Evolutionary conservation across 306 rosid genomes (phyloP), one percentile per base, ranked within the genome.

Genomic region (Phaseolus lunatus): DNA sequence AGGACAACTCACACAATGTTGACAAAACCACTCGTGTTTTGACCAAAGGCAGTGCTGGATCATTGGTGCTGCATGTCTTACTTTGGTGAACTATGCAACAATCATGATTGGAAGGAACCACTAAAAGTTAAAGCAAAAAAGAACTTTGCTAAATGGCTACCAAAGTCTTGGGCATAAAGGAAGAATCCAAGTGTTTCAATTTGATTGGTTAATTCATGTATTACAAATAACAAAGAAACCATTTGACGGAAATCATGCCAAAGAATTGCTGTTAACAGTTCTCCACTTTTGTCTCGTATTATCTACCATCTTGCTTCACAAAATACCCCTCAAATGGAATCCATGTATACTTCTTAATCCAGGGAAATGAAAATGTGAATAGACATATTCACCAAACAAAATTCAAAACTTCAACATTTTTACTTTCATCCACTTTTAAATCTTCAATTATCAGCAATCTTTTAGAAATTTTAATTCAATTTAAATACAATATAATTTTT

Each of bases 11-110:
- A 52, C 13, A 29, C 12, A 52, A 71, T 3, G 54, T 71, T 20
- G 64, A 72, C 76, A 22, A 53, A 72, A 35, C 52, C 65, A 72
- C 37, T 53, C 76, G 76, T 72, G 76, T 52, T 27, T 47, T 68
- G 75, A 69, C 59, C 75, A 45, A 68, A 8, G 19, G n/a, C n/a
- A n/a, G n/a, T n/a, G n/a, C n/a, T n/a, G n/a, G n/a, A n/a, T n/a
- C n/a, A n/a, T n/a, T n/a, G n/a, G n/a, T n/a, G n/a, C n/a, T 26
- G 41, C 41, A 8, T 37, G 9, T 14, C 31, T 19, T 12, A 5
- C 48, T 18, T 70, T 70, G 48, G 10, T 70, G 48, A 70, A 49
- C 29, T 27, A 70, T 50, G 26, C 63, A n/a, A 20, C 2, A 35
- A 72, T 15, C 35, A 52, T 72, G 23, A 72, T 53, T 72, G 76